These are phyloP conservation scores for Hagleromyces aurorensis DNA, from an alignment of 805 yeast species.

Conservation along the genomic window DNA sequence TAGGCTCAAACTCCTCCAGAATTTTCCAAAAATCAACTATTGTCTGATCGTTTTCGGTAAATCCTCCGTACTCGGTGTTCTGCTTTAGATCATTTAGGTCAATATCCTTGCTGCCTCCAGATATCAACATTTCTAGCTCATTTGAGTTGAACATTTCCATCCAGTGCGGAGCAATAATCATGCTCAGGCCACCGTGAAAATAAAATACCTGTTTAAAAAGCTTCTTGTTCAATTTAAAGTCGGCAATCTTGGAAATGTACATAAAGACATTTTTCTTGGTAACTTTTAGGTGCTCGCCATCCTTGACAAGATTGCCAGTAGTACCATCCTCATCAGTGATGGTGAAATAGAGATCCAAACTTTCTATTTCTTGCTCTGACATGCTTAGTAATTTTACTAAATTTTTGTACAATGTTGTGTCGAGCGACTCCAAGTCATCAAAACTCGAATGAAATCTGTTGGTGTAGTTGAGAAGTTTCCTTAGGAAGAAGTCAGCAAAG, in stretches of 20 bases:
- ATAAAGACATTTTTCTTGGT: slow-evolving; percentile 52
- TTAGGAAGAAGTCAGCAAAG: slow-evolving; percentile 81
- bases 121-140: slow-evolving; percentile 76
- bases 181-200: slow-evolving; percentile 56
- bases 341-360: slow-evolving; percentile 57
- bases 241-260: slow-evolving; percentile 70
- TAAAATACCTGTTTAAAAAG: slow-evolving; percentile 54
- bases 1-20: slow-evolving; percentile 53
- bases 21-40: slow-evolving; percentile 67
- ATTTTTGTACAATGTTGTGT: slow-evolving; percentile 54
- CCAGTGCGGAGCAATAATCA: slow-evolving; percentile 67
- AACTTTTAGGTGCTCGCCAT: slow-evolving; percentile 53
- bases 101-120: slow-evolving; percentile 68
- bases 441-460: slow-evolving; percentile 39
- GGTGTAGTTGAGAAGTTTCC: slow-evolving; percentile 48
- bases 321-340: slow-evolving; percentile 42
- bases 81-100: slow-evolving; percentile 59
- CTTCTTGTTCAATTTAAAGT: slow-evolving; percentile 65
- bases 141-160: slow-evolving; percentile 73
- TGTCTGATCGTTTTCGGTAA: slow-evolving; percentile 45
- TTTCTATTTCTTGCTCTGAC: slow-evolving; percentile 45
- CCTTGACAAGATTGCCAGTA: slow-evolving; percentile 46
- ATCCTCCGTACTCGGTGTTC: slow-evolving; percentile 65
- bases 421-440: slow-evolving; percentile 71
- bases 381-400: slow-evolving; percentile 54